phyloP scores from a whole-genome alignment of 192 early-diverging fungal genomes.

The Rhizoclosmatium globosum region DNA sequence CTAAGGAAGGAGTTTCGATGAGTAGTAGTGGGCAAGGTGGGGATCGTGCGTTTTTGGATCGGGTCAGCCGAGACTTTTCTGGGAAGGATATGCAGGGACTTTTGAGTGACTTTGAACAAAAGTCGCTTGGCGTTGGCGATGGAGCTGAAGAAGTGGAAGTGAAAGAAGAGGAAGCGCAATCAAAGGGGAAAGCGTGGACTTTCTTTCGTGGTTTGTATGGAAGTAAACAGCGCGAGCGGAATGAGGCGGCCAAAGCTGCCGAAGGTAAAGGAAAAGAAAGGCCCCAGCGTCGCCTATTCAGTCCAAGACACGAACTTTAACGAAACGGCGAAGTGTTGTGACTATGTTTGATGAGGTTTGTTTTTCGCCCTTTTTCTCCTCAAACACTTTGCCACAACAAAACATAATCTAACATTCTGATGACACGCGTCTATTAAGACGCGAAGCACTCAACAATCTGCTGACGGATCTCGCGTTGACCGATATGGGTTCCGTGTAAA shows the following conservation, averaged over 20 bases:
- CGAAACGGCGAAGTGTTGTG: conserved; percentile 27
- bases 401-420: background rate
- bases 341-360: conserved; percentile 45
- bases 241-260: background rate
- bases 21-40: background rate
- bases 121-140: background rate
- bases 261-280: background rate
- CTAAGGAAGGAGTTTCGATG: background rate
- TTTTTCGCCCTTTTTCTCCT: background rate
- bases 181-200: conserved; percentile 21
- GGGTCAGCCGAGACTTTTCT: conserved; percentile 26
- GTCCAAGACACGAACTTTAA: background rate
- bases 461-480: conserved; percentile 13
- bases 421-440: background rate
- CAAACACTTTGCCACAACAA: background rate
- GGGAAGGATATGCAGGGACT: conserved; percentile 38
- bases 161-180: background rate
- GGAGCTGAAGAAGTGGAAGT: background rate
- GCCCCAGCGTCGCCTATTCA: background rate
- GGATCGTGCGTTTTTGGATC: conserved; percentile 31
- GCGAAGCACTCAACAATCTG: conserved; percentile 6
- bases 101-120: conserved; percentile 23
- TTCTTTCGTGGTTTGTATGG: conserved; percentile 20
- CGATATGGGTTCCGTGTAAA: conserved; percentile 15
- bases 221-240: background rate